Base-by-base conservation (phyloP, 1,284 basidiomycete genomes). In the Marasmius tenuissimus region DNA sequence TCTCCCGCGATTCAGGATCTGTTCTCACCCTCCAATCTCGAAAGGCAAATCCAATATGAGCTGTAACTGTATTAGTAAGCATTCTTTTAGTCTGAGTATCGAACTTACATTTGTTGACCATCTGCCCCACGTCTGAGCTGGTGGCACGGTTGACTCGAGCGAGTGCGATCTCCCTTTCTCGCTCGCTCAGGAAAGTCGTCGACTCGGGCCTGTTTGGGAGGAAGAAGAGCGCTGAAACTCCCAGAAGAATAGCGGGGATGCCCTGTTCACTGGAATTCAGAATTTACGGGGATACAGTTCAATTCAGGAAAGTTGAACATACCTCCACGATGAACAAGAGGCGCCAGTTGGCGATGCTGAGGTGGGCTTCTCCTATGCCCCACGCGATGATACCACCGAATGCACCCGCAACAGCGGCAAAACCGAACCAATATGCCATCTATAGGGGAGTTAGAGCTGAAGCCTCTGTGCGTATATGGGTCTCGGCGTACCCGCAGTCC, bases 181-280 rank as follows among this genome's bases (percentile, higher is more conserved):
- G 78, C 64, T 91, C 89, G 48, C 78, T 89, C 49, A 96, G 75
- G 70, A 87, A 91, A 0, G 73, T 74, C 0, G 91, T 89, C 11
- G 85, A 88, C 70, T 95, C 92, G 0, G 94, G 94, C 37, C 93
- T 81, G 57, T 88, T 82, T 0, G 94, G 94, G 8, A 96, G 79
- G 64, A 90, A 77, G 62, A 87, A 80, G 61, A 88, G 75, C 1
- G 89, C 84, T 35, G 87, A 54, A 20, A 92, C 58, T 1, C 91
- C 93, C 37, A 95, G 78, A 0, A 93, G 18, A 5, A 96, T 69
- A 0, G 89, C 79, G 0, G 91, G 91, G 12, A 85, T 67, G 20
- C 89, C 91, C 84, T 87, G 51, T 51, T 48, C 12, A 16, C 11
- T 27, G 27, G 34, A 42, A 16, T n/a, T 58, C 11, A 16, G 20